These are phyloP conservation scores for Aspergillus saccharolyticus DNA, from an alignment of 495 filamentous ascomycete species.

Conservation along the genomic window DNA sequence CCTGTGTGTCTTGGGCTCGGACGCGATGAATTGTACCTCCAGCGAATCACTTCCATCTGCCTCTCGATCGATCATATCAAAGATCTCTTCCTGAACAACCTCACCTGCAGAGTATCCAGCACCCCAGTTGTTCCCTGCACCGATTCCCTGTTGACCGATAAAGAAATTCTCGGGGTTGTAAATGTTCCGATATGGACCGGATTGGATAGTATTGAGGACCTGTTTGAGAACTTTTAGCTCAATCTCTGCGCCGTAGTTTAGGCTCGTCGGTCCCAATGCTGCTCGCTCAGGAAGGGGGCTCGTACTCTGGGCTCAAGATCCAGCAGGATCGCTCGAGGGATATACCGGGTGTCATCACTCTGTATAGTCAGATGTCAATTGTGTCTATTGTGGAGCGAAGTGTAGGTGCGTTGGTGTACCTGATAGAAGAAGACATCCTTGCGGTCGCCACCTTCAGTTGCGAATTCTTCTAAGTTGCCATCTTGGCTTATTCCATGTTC, in stretches of 20 bases:
- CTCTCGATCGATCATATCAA: slow-evolving; percentile 99
- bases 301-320: slow-evolving; percentile 88
- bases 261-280: slow-evolving; percentile 5
- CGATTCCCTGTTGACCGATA: slow-evolving; percentile 81
- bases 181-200: slow-evolving; percentile 90
- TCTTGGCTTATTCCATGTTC: slow-evolving; percentile 97
- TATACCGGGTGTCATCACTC: slow-evolving; percentile 96
- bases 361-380: slow-evolving; percentile 21
- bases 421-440: slow-evolving; percentile 99
- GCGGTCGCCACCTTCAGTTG: slow-evolving; percentile 91
- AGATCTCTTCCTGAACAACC: slow-evolving; percentile 87
- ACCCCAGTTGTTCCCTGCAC: slow-evolving; percentile 97
- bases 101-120: slow-evolving; percentile 92
- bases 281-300: neutral
- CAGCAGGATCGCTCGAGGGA: slow-evolving; percentile 90
- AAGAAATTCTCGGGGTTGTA: slow-evolving; percentile 99
- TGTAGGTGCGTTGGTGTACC: slow-evolving; percentile 31
- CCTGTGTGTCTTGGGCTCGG: neutral
- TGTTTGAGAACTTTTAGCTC: slow-evolving; percentile 25
- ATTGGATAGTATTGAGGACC: slow-evolving; percentile 90
- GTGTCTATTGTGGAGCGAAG: no score
- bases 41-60: slow-evolving; percentile 96
- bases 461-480: slow-evolving; percentile 92
- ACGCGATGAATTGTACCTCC: slow-evolving; percentile 51
- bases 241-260: slow-evolving; percentile 1